phyloP scores from a whole-genome alignment of 1,284 basidiomycete species.

The Leucoagaricus sp. region DNA sequence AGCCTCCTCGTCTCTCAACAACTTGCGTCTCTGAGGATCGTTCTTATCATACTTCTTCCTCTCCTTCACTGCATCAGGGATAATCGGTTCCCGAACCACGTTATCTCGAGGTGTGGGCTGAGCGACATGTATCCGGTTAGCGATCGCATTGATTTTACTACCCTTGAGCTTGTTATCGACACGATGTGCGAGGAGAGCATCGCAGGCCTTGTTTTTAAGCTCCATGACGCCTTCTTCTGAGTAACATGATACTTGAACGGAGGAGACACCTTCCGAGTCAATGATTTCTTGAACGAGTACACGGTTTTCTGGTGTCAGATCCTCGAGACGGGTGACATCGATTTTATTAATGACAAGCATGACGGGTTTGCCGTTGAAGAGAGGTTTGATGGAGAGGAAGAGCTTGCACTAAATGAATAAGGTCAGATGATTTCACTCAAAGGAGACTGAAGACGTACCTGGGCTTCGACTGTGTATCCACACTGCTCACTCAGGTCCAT shows the following conservation, averaged over 20 bases:
- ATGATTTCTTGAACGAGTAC: slow-evolving; percentile 87
- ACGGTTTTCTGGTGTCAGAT: slow-evolving; percentile 75
- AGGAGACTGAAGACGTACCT: slow-evolving; percentile 50
- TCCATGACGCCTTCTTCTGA: slow-evolving; percentile 96
- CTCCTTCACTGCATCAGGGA: slow-evolving; percentile 79
- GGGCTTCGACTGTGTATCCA: slow-evolving; percentile 92
- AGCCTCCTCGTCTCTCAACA: slow-evolving; percentile 81
- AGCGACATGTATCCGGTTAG: slow-evolving; percentile 94
- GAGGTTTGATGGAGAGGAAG: slow-evolving; percentile 96
- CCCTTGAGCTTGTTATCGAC: slow-evolving; percentile 93
- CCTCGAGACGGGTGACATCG: slow-evolving; percentile 84
- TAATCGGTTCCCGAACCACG: slow-evolving; percentile 80
- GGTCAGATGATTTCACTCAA: neutral
- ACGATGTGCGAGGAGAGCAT: slow-evolving; percentile 88
- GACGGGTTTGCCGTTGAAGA: slow-evolving; percentile 91
- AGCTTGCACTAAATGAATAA: slow-evolving; percentile 76
- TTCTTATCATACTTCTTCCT: slow-evolving; percentile 85
- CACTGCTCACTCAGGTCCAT: slow-evolving; percentile 98
- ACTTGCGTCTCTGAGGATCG: slow-evolving; percentile 71
- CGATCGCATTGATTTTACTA: slow-evolving; percentile 87
- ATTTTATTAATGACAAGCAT: slow-evolving; percentile 96
- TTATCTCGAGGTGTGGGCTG: slow-evolving; percentile 88
- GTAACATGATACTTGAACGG: slow-evolving; percentile 87
- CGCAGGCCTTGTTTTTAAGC: slow-evolving; percentile 91
- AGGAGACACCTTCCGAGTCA: slow-evolving; percentile 66